Evolutionary conservation across 768 basidiomycete genomes (phyloP).

Genomic region (Mrakia blollopis): DNA sequence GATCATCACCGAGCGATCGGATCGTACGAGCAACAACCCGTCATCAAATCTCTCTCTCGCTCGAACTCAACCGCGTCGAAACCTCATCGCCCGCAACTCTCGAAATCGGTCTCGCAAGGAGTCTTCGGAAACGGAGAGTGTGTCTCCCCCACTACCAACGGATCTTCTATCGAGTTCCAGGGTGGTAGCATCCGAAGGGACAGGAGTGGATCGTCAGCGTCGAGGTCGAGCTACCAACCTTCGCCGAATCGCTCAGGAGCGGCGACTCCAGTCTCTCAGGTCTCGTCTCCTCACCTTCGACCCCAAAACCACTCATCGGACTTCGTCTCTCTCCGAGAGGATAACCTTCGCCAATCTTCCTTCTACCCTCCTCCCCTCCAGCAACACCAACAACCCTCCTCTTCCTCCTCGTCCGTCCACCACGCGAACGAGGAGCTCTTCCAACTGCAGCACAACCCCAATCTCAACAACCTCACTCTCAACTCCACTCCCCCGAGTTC

Average conservation of each 20-base stretch:
- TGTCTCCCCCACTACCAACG: not conserved
- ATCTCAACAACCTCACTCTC: not conserved
- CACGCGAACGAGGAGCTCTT: conserved; percentile 3
- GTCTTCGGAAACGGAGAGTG: not conserved
- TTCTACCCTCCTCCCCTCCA: not conserved
- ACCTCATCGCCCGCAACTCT: conserved; percentile 1
- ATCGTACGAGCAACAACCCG: not conserved
- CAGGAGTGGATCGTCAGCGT: conserved; percentile 7
- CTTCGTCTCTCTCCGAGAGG: not conserved
- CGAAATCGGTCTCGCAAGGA: not conserved
- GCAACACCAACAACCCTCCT: not conserved
- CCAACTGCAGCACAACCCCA: not conserved
- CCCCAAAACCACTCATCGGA: not conserved
- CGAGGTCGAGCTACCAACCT: not conserved
- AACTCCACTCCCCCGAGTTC: not conserved
- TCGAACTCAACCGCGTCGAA: conserved; percentile 1
- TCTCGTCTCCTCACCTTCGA: not conserved
- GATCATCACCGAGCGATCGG: conserved; percentile 1
- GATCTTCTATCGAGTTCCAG: not conserved
- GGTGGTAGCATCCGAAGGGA: not conserved
- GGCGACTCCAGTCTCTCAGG: not conserved
- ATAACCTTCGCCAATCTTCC: not conserved
- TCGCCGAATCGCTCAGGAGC: conserved; percentile 1
- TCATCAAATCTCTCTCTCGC: not conserved
- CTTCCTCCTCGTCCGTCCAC: not conserved